Percentiles rank a stretch among this genome's conserved stretches.
Conservation (phyloP, 176 grass and related monocot genomes). For the Rhynchospora breviuscula region DNA sequence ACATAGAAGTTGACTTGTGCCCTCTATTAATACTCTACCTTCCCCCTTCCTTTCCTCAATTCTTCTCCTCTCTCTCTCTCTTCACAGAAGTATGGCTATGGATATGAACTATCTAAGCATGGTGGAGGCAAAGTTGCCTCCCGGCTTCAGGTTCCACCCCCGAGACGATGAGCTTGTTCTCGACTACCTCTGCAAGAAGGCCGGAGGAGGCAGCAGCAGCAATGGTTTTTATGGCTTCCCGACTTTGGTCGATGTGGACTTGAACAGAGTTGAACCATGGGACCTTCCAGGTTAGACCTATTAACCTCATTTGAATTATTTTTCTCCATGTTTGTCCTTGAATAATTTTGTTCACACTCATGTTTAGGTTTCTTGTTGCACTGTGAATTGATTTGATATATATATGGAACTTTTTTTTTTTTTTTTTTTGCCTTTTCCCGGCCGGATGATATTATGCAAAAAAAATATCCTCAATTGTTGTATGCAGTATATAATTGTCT, state of each 20-base stretch:
- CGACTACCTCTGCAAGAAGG: slow-evolving; percentile 73
- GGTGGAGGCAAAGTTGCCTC: slow-evolving; percentile 76
- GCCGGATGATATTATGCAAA: neutral
- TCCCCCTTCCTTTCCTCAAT: neutral
- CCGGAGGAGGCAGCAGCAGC: neutral
- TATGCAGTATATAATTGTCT: neutral
- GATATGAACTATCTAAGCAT: slow-evolving; percentile 70
- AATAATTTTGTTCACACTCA: neutral
- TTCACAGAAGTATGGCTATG: neutral
- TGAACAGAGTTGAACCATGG: slow-evolving; percentile 91
- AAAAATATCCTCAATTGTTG: neutral
- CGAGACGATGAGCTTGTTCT: slow-evolving; percentile 89
- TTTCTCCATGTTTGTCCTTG: neutral
- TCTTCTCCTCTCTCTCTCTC: neutral
- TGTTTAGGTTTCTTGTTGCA: neutral
- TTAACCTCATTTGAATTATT: neutral
- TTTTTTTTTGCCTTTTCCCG: neutral
- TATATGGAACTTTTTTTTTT: neutral
- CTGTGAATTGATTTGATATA: slow-evolving; percentile 11
- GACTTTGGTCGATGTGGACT: slow-evolving; percentile 69
- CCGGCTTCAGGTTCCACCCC: slow-evolving; percentile 89
- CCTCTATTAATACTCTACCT: slow-evolving; percentile 14
- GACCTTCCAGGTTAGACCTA: slow-evolving; percentile 75
- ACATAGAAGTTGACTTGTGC: slow-evolving; percentile 22
- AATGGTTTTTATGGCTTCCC: slow-evolving; percentile 46